Evolutionary conservation across 2,329 filamentous ascomycete genomes (phyloP), one percentile per base, ranked within the genome.

Genomic region (Verticillium longisporum): DNA sequence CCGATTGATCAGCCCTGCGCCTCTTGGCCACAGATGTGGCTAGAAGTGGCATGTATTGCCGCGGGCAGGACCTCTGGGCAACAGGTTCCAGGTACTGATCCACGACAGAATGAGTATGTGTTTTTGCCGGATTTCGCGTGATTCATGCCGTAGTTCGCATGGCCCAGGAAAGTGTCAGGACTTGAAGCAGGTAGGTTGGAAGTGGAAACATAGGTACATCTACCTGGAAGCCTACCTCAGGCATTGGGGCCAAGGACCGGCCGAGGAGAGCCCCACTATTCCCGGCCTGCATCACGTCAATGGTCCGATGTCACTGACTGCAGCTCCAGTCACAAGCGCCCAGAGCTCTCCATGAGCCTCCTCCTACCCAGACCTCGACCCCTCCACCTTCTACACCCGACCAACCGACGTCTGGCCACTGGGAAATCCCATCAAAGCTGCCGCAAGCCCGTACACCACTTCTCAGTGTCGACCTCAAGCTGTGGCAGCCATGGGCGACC

Each of bases 401-500:
- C 41, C 11, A 36, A 9, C 34, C 34, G 11, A 21, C n/a, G 11
- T 10, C 18, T 21, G 41, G 18, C 41, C 9, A 18, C 18, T 13
- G n/a, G 18, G 18, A 21, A 21, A 9, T 9, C n/a, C n/a, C 21
- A 9, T 10, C 21, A 4, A 7, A 50, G 6, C 41, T 50, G 18
- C n/a, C 41, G 21, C 41, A 50, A 21, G 41, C 41, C 41, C 41
- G 21, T n/a, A 10, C 7, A 10, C 41, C 21, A n/a, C n/a, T 9
- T 26, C 18, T 26, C 26, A 50, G 41, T 7, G 18, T 18, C 18
- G 55, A 26, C 13, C 55, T 41, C 56, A 11, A 45, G 36, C 36
- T 41, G 18, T 50, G 26, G 55, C 61, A 68, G 75, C 63, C 53
- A 88, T 88, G 85, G 84, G 80, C 54, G 83, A 87, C 70, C 78